Percentiles rank a stretch among this genome's conserved stretches.
Conservation (phyloP, 345 rosid genomes). For the Salix purpurea region DNA sequence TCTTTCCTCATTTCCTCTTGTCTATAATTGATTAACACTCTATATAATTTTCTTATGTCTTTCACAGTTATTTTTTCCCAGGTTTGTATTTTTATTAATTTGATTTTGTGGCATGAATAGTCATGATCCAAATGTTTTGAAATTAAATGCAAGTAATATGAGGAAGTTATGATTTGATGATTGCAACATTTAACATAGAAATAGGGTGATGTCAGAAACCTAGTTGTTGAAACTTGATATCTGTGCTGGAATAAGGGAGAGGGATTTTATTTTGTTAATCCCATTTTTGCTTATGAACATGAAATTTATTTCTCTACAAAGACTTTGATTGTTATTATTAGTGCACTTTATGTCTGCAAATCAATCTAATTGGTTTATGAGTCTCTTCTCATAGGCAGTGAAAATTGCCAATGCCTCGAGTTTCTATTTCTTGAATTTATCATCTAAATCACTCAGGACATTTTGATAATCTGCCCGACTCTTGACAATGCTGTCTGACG, state of each 20-base stretch:
- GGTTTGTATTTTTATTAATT: neutral
- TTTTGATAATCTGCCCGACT: neutral
- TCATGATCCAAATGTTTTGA: neutral
- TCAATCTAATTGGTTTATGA: neutral
- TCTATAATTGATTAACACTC: neutral
- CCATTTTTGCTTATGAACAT: neutral
- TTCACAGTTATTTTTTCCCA: neutral
- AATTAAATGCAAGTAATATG: neutral
- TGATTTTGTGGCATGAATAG: neutral
- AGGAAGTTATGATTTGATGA: neutral
- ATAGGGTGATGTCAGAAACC: neutral
- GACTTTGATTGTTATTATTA: neutral
- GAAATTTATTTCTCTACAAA: neutral
- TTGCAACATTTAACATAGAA: neutral
- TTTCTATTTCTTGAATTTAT: neutral
- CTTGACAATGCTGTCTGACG: no score
- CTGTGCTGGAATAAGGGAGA: neutral
- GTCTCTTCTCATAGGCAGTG: neutral
- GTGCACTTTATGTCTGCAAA: no score
- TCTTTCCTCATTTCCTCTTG: neutral
- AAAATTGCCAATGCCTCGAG: neutral
- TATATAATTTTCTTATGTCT: neutral
- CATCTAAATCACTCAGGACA: neutral
- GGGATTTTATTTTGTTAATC: neutral
- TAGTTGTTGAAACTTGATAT: neutral